Percentiles rank a stretch among this genome's conserved stretches.
phyloP scores from a whole-genome alignment of 306 rosid genomes.

The Casuarina glauca region DNA sequence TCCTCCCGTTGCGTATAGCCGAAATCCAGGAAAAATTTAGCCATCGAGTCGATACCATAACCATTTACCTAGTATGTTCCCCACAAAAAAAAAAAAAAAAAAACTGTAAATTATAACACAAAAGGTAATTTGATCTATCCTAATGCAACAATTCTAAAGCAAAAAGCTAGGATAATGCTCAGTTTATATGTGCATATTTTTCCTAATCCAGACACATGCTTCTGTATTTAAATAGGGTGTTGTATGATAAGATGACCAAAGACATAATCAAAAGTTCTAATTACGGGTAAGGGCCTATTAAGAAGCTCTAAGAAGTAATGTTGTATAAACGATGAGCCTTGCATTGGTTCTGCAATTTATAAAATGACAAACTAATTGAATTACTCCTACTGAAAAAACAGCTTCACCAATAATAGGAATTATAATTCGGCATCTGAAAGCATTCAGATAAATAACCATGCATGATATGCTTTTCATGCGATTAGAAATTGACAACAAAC shows the following conservation, averaged over 20 bases:
- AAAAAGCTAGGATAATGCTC: not conserved
- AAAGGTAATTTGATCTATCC: not conserved
- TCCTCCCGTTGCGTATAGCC: constrained; percentile 73
- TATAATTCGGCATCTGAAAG: too few relatives aligned
- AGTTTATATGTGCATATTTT: not conserved
- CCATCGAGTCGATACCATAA: constrained; percentile 84
- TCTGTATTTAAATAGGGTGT: not conserved
- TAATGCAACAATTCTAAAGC: not conserved
- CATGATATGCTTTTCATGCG: too few relatives aligned
- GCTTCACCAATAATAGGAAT: too few relatives aligned
- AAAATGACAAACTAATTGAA: too few relatives aligned
- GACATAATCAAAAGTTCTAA: not conserved
- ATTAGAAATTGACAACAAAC: too few relatives aligned
- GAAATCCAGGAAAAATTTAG: constrained; percentile 73
- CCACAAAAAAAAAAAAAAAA: not conserved
- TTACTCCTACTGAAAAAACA: too few relatives aligned
- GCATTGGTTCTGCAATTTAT: too few relatives aligned
- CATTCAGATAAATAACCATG: too few relatives aligned
- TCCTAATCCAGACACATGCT: not conserved
- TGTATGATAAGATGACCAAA: not conserved
- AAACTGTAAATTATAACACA: constrained; percentile 4
- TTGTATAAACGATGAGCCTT: too few relatives aligned
- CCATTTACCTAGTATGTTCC: constrained; percentile 62
- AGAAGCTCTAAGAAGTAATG: too few relatives aligned
- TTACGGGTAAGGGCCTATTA: not conserved